Evolutionary conservation across 2,329 filamentous ascomycete genomes (phyloP), one percentile per base, ranked within the genome.

Genomic region (Penicillium sclerotigenum): DNA sequence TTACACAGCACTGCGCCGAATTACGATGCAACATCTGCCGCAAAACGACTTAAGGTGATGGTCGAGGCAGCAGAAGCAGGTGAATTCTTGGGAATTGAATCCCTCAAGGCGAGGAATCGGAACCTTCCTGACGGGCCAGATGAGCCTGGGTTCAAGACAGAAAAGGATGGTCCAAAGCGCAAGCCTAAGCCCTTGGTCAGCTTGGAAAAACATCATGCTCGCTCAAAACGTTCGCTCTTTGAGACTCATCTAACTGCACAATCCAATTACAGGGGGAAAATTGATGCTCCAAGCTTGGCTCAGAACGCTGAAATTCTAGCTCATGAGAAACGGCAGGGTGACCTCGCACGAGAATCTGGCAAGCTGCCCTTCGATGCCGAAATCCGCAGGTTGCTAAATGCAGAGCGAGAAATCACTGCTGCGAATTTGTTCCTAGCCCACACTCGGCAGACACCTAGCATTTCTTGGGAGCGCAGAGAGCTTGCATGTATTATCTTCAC

Each of bases 21-120:
- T 47, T 77, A 76, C 64, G 67, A 74, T 73, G 70, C 74, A 45
- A 71, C 70, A 22, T 65, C 69, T 38, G 70, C 74, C 14, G 71
- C 73, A 20, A 67, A 59, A 40, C 66, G 71, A 36, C 63, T 77
- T 10, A 69, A 71, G 7, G 65, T 66, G 11, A 77, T 77, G 73
- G 74, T 78, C 59, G 74, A 76, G 45, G 74, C 75, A 3, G 76
- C 76, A 2, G 76, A 78, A 56, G 71, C 72, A 2, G 75, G 74
- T 1, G 74, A 77, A 22, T 77, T 77, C 40, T 68, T 71, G 53
- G 73, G 75, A 0, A 47, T 76, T 45, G 71, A 70, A 10, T 73
- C 73, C 20, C 63, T 73, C 60, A 73, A 71, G 43, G 55, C 66
- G 53, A 62, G 68, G 51, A 64, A 68, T 37, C 48, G 49, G 29